phyloP scores from a whole-genome alignment of 2,329 filamentous ascomycete species.

The Alternaria viburni region DNA sequence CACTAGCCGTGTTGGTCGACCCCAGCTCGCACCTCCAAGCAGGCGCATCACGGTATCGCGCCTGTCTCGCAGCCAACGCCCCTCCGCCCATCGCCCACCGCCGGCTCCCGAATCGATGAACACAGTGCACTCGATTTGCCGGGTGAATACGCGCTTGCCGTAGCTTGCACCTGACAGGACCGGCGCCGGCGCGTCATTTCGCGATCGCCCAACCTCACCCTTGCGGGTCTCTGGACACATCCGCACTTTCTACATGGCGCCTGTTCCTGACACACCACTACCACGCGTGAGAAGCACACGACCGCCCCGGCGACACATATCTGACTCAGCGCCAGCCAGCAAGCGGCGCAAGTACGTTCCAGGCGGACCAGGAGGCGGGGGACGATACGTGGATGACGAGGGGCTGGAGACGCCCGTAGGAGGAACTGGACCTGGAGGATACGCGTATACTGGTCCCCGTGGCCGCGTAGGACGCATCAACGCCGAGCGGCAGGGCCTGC shows the following conservation, averaged over 20 bases:
- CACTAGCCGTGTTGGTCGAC: slow-evolving; percentile 10
- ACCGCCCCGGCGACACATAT: slow-evolving; percentile 40
- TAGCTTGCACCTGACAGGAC: slow-evolving; percentile 29
- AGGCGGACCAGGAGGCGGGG: slow-evolving; percentile 84
- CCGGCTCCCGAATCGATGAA: slow-evolving; percentile 30
- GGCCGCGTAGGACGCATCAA: slow-evolving; percentile 61
- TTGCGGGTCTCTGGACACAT: slow-evolving; percentile 33
- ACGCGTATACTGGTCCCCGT: slow-evolving; percentile 60
- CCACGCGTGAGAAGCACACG: slow-evolving; percentile 46
- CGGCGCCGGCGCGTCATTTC: slow-evolving; percentile 38
- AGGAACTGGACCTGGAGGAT: slow-evolving; percentile 56
- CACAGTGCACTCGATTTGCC: slow-evolving; percentile 22
- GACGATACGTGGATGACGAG: slow-evolving; percentile 79
- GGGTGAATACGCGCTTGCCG: slow-evolving; percentile 37
- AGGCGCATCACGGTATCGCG: slow-evolving; percentile 23
- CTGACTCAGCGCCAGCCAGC: slow-evolving; percentile 51
- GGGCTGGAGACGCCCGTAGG: slow-evolving; percentile 65
- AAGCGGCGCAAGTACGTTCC: slow-evolving; percentile 73
- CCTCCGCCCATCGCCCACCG: slow-evolving; percentile 14
- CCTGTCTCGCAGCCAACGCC: slow-evolving; percentile 27
- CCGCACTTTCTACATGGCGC: slow-evolving; percentile 41
- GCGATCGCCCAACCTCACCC: slow-evolving; percentile 25
- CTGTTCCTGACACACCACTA: slow-evolving; percentile 44
- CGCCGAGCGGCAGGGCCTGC: slow-evolving; percentile 48
- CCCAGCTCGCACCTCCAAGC: slow-evolving; percentile 21